Evolutionary conservation across 106 monocot genomes (phyloP).

Genomic region (Amphibolis antarctica): DNA sequence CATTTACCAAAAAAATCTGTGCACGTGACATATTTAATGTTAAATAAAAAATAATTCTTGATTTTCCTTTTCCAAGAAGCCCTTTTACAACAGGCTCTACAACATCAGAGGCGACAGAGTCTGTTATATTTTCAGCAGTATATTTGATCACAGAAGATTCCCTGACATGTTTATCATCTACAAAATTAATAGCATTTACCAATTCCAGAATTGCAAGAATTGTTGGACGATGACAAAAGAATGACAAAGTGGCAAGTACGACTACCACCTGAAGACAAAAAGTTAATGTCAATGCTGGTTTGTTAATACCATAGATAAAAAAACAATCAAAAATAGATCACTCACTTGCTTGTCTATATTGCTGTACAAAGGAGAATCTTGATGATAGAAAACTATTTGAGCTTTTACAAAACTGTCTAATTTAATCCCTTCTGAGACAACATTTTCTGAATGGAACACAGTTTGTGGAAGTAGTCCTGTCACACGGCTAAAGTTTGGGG

Average conservation of each 20-base stretch:
- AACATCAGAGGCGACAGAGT: constrained; percentile 6
- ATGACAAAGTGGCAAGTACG: constrained; percentile 71
- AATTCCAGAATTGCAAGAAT: constrained; percentile 83
- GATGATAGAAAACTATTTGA: constrained; percentile 66
- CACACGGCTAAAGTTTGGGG: constrained; percentile 62
- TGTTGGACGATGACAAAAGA: constrained; percentile 92
- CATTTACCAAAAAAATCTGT: constrained; percentile 82
- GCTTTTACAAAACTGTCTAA: constrained; percentile 91
- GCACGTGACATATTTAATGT: constrained; percentile 76
- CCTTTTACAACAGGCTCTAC: constrained; percentile 41
- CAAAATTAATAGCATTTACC: constrained; percentile 58
- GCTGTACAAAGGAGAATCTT: constrained; percentile 63
- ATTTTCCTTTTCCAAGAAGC: constrained; percentile 74
- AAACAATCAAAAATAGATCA: neutral
- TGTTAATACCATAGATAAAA: too few relatives aligned
- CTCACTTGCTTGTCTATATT: constrained; percentile 64
- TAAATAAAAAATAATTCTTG: constrained; percentile 62
- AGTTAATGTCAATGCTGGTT: too few relatives aligned
- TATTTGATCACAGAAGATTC: constrained; percentile 3
- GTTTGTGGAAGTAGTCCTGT: constrained; percentile 69
- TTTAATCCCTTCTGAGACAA: constrained; percentile 12
- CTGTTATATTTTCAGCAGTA: neutral
- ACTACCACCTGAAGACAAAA: constrained; percentile 43
- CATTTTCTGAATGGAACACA: constrained; percentile 17
- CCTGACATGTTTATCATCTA: constrained; percentile 18